These are phyloP conservation scores for sunflower (Helianthus annuus) DNA, from an alignment of 129 eudicot species.

Conservation along the genomic window HanXRQr2.0-SUNRISE NC_035440.2:147528155-147528654, in stretches of 20 bases:
- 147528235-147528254: slow-evolving; percentile 87
- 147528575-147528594: slow-evolving; percentile 66
- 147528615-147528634: slow-evolving; percentile 73
- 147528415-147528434: slow-evolving; percentile 76
- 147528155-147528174: slow-evolving; percentile 43
- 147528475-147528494: slow-evolving; percentile 77
- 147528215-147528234: slow-evolving; percentile 75
- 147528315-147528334: slow-evolving; percentile 82
- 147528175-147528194: slow-evolving; percentile 82
- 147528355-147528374: slow-evolving; percentile 80
- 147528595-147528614: slow-evolving; percentile 73
- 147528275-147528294: slow-evolving; percentile 90
- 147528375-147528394: slow-evolving; percentile 69
- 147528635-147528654: slow-evolving; percentile 61
- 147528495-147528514: slow-evolving; percentile 57
- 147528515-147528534: slow-evolving; percentile 64
- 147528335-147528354: slow-evolving; percentile 88
- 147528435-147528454: slow-evolving; percentile 81
- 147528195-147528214: slow-evolving; percentile 73
- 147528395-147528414: slow-evolving; percentile 77
- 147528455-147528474: slow-evolving; percentile 73
- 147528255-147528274: slow-evolving; percentile 85
- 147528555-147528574: slow-evolving; percentile 67
- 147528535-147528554: slow-evolving; percentile 64
- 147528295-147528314: slow-evolving; percentile 83